phyloP scores from a whole-genome alignment of 305 asterid genomes.

The Rubia tinctorum region DNA sequence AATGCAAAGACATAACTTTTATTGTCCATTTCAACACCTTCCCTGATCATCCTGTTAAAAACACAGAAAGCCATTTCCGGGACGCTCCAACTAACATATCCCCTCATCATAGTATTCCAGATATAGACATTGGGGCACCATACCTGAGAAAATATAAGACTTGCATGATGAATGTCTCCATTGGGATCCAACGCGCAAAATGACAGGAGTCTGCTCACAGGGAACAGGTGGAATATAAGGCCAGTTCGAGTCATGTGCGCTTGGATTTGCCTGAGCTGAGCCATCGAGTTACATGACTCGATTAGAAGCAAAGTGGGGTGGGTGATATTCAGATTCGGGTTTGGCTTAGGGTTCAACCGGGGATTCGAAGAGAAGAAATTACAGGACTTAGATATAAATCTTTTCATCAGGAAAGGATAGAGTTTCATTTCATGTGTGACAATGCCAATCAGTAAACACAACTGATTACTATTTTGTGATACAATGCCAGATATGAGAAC shows the following conservation, averaged over 20 bases:
- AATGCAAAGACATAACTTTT: constrained; percentile 36
- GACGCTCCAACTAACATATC: constrained; percentile 36
- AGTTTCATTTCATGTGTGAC: constrained; percentile 15
- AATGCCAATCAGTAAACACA: neutral
- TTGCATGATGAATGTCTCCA: constrained; percentile 46
- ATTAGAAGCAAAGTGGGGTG: constrained; percentile 68
- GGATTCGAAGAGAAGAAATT: constrained; percentile 17
- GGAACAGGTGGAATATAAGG: constrained; percentile 39
- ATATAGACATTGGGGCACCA: constrained; percentile 52
- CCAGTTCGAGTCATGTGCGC: constrained; percentile 66
- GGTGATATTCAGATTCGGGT: constrained; percentile 43
- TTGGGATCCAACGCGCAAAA: constrained; percentile 50
- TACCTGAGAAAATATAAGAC: constrained; percentile 45
- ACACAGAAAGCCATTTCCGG: constrained; percentile 38
- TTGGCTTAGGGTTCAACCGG: constrained; percentile 54
- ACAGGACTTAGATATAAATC: neutral
- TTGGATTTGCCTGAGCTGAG: constrained; percentile 63
- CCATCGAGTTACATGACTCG: constrained; percentile 66
- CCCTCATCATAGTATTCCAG: constrained; percentile 69
- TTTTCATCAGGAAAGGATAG: neutral
- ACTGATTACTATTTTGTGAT: neutral
- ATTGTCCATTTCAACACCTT: constrained; percentile 42
- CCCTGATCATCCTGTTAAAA: constrained; percentile 47
- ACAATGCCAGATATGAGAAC: neutral
- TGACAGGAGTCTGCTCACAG: constrained; percentile 41